phyloP scores from a whole-genome alignment of 768 basidiomycete species.

The Leucosporidium scottii region DNA sequence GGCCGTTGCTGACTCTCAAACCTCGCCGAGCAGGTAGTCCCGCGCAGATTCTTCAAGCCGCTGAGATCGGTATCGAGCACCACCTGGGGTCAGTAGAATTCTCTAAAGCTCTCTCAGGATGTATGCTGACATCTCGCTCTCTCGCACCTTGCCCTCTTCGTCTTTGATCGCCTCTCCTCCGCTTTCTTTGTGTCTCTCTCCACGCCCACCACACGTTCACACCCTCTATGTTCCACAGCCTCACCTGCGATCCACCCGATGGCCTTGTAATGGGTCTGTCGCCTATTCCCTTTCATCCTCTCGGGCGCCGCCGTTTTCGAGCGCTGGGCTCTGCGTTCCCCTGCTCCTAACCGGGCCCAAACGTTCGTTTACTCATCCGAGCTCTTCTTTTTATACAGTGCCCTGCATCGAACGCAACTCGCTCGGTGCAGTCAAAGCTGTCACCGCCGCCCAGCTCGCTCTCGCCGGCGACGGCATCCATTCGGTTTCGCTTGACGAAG shows the following conservation, averaged over 20 bases:
- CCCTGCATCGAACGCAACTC: constrained; percentile 75
- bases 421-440: constrained; percentile 36
- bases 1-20: too few species aligned
- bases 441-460: constrained; percentile 77
- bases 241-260: constrained; percentile 84
- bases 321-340: too few species aligned
- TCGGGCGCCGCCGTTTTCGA: too few species aligned
- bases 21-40: constrained; percentile 54
- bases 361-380: too few species aligned
- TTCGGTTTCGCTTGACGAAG: constrained; percentile 82
- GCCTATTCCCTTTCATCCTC: too few species aligned
- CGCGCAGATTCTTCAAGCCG: constrained; percentile 40
- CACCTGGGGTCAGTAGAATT: constrained; percentile 52
- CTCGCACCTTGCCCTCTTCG: too few species aligned
- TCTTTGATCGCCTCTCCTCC: neutral
- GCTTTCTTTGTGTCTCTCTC: constrained; percentile 15
- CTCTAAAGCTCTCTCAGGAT: too few species aligned
- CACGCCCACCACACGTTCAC: neutral
- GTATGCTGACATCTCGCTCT: too few species aligned
- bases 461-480: constrained; percentile 76
- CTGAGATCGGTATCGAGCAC: constrained; percentile 71
- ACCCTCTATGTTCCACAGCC: constrained; percentile 22
- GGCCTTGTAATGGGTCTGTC: too few species aligned
- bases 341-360: too few species aligned
- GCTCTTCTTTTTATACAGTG: too few species aligned